Percentiles rank a stretch among this genome's conserved stretches.
These are phyloP conservation scores for Ceratonia siliqua DNA, from an alignment of 306 rosid genomes.

Conservation along the genomic window DNA sequence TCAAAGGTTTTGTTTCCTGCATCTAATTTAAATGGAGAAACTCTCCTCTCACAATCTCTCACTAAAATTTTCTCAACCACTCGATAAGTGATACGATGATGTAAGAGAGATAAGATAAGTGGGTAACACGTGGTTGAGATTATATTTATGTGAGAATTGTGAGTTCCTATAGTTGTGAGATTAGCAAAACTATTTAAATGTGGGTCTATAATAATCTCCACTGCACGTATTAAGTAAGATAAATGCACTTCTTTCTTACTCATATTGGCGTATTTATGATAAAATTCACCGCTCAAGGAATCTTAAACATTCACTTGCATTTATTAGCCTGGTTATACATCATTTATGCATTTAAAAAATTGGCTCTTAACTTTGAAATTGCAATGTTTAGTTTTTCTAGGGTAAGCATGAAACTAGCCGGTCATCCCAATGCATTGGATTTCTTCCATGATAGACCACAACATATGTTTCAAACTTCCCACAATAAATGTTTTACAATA, in stretches of 20 bases:
- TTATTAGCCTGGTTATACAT: background rate
- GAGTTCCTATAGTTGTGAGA: no score
- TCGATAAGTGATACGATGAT: no score
- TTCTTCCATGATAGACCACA: conserved; percentile 21
- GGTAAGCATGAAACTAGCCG: background rate
- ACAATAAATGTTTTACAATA: background rate
- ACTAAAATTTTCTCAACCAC: no score
- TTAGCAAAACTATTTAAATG: no score
- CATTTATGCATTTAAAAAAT: background rate
- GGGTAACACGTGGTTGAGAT: no score
- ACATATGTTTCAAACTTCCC: conserved; percentile 18
- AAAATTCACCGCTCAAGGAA: background rate
- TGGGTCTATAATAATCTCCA: background rate
- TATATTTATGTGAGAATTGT: no score
- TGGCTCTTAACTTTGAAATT: conserved; percentile 5
- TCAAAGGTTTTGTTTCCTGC: background rate
- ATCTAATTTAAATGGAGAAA: conserved; percentile 15
- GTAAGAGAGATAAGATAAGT: no score
- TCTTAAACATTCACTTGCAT: conserved; percentile 13
- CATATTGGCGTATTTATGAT: conserved; percentile 6
- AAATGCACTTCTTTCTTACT: conserved; percentile 1
- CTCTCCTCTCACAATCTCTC: no score
- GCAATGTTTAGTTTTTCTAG: background rate
- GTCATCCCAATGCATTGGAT: conserved; percentile 1
- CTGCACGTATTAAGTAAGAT: background rate